Conservation (phyloP, 805 yeast genomes). For the Metschnikowia aberdeeniae region DNA sequence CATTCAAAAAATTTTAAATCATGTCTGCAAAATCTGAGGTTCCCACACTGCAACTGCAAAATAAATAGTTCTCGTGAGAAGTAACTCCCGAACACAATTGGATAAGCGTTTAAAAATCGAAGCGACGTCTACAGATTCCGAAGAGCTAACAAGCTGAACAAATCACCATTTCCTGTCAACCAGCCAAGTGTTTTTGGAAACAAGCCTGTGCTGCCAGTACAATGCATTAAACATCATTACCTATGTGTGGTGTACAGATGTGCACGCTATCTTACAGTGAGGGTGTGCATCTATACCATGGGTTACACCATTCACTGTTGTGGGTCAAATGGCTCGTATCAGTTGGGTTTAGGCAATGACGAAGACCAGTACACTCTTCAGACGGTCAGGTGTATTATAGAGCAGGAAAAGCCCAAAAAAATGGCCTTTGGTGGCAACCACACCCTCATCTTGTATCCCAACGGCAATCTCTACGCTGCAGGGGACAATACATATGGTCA, state of each 20-base stretch:
- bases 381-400: constrained; percentile 18
- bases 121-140: too few relatives aligned
- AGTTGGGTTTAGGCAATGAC: constrained; percentile 58
- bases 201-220: too few relatives aligned
- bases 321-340: constrained; percentile 83
- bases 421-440: constrained; percentile 87
- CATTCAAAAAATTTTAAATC: too few relatives aligned
- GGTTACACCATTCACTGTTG: constrained; percentile 43
- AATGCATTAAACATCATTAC: too few relatives aligned
- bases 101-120: too few relatives aligned
- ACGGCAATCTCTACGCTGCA: constrained; percentile 51
- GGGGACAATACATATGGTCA: constrained; percentile 63
- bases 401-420: constrained; percentile 28
- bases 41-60: too few relatives aligned
- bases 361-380: constrained; percentile 38
- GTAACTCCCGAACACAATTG: too few relatives aligned
- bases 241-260: neutral
- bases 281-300: constrained; percentile 5
- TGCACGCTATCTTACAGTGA: neutral
- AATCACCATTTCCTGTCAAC: too few relatives aligned
- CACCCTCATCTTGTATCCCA: constrained; percentile 52
- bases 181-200: too few relatives aligned
- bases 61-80: too few relatives aligned
- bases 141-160: too few relatives aligned
- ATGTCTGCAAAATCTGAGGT: too few relatives aligned